phyloP scores from a whole-genome alignment of 2,329 filamentous ascomycete genomes.

The Fusarium sp. region DNA sequence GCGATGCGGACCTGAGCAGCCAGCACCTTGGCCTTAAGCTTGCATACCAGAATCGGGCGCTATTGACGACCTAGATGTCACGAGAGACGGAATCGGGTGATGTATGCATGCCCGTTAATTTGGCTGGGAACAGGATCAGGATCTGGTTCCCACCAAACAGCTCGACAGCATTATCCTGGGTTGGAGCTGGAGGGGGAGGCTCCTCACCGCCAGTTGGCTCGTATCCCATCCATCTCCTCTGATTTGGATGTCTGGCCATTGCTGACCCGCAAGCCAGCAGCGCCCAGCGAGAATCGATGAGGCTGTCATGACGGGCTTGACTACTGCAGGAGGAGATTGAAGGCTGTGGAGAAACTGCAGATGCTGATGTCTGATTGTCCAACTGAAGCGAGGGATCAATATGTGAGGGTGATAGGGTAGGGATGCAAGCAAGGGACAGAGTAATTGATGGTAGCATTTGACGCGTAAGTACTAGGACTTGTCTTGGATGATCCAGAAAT shows the following conservation, averaged over 20 bases:
- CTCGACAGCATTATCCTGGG: conserved; percentile 26
- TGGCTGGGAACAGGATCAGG: conserved; percentile 28
- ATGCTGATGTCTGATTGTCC: conserved; percentile 4
- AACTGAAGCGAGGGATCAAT: background rate
- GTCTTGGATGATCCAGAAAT: background rate
- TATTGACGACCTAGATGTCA: conserved; percentile 14
- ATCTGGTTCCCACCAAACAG: background rate
- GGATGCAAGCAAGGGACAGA: conserved; percentile 4
- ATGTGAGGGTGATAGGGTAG: conserved; percentile 9
- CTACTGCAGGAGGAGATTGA: conserved; percentile 43
- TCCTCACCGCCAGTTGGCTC: conserved; percentile 43
- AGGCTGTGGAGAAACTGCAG: conserved; percentile 4
- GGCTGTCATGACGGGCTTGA: conserved; percentile 24
- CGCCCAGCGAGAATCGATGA: conserved; percentile 26
- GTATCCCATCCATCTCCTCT: conserved; percentile 16
- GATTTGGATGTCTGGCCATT: conserved; percentile 25
- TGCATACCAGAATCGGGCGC: conserved; percentile 21
- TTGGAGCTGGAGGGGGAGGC: background rate
- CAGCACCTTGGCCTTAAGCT: conserved; percentile 7
- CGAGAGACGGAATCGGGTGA: conserved; percentile 29
- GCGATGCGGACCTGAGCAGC: conserved; percentile 31
- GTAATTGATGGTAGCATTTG: background rate
- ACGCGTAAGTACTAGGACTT: conserved; percentile 12
- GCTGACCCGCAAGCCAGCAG: conserved; percentile 15
- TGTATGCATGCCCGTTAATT: conserved; percentile 38